These are phyloP conservation scores for Aquilaria sinensis DNA, from an alignment of 345 rosid species.

Conservation along the genomic window DNA sequence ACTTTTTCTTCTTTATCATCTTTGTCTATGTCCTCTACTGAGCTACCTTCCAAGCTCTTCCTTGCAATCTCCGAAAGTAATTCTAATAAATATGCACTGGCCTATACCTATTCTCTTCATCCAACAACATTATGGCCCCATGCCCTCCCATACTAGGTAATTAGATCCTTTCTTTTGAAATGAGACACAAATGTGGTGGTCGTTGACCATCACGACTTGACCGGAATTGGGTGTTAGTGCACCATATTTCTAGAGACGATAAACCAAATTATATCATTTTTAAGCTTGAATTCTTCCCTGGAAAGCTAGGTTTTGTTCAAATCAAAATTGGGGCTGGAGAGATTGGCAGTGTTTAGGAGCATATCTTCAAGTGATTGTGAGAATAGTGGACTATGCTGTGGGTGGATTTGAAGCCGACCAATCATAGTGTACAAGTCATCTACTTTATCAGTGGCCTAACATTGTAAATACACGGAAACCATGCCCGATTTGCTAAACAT, in stretches of 20 bases:
- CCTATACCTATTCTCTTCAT: constrained; percentile 69
- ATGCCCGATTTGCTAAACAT: too few relatives aligned
- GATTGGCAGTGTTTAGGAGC: constrained; percentile 46
- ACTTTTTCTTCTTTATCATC: not conserved
- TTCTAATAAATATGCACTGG: constrained; percentile 91
- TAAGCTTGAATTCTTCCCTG: constrained; percentile 69
- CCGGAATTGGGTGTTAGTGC: constrained; percentile 88
- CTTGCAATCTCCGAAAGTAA: constrained; percentile 76
- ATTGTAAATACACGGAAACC: too few relatives aligned
- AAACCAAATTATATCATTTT: constrained; percentile 64
- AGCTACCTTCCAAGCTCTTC: constrained; percentile 16
- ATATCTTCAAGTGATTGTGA: constrained; percentile 76
- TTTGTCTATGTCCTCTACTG: constrained; percentile 26
- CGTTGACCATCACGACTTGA: constrained; percentile 73
- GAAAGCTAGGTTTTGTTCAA: constrained; percentile 39
- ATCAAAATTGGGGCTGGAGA: constrained; percentile 30
- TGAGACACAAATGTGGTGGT: constrained; percentile 83
- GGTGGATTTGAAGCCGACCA: constrained; percentile 73
- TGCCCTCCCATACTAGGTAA: constrained; percentile 98
- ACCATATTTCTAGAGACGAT: constrained; percentile 58
- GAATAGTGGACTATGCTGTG: constrained; percentile 40
- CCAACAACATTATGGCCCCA: constrained; percentile 82
- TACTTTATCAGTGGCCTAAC: too few relatives aligned
- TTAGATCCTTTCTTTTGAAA: constrained; percentile 72
- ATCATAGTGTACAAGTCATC: constrained; percentile 46